phyloP scores from a whole-genome alignment of 1,139 yeast genomes.

The Geotrichum histeridarum region DNA sequence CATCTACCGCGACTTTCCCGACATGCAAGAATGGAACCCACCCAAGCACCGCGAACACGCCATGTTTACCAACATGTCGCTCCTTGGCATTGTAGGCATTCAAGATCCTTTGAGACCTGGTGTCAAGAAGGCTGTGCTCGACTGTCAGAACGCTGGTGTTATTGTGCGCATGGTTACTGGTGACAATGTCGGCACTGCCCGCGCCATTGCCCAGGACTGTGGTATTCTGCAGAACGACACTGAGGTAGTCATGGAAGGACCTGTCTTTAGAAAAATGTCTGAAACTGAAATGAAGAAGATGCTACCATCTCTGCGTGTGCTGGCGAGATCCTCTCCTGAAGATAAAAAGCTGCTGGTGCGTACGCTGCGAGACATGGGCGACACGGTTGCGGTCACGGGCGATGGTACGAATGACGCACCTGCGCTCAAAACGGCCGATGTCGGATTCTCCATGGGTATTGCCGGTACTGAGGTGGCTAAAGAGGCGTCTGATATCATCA shows the following conservation, averaged over 20 bases:
- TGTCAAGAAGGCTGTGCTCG: constrained; percentile 79
- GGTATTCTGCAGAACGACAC: constrained; percentile 56
- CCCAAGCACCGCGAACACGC: constrained; percentile 33
- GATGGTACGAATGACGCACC: constrained; percentile 93
- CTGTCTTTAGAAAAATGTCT: constrained; percentile 66
- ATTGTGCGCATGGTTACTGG: constrained; percentile 97
- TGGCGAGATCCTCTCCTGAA: constrained; percentile 94
- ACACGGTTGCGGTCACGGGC: constrained; percentile 97
- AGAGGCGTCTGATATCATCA: constrained; percentile 71
- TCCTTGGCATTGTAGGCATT: constrained; percentile 74
- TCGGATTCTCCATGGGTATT: constrained; percentile 81
- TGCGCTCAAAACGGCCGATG: constrained; percentile 71
- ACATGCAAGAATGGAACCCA: constrained; percentile 62
- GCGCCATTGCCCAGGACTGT: constrained; percentile 82
- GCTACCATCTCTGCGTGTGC: constrained; percentile 70
- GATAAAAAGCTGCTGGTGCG: constrained; percentile 85
- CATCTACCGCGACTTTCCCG: constrained; percentile 68
- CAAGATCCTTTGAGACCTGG: constrained; percentile 92
- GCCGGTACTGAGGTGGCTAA: constrained; percentile 80
- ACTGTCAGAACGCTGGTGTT: constrained; percentile 88
- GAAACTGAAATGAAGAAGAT: constrained; percentile 51
- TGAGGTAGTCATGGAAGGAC: constrained; percentile 88
- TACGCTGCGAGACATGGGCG: constrained; percentile 73
- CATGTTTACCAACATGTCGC: constrained; percentile 30
- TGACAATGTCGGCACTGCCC: constrained; percentile 84